Evolutionary conservation across 768 basidiomycete species (phyloP).

Genomic region (Termitomyces sp.): DNA sequence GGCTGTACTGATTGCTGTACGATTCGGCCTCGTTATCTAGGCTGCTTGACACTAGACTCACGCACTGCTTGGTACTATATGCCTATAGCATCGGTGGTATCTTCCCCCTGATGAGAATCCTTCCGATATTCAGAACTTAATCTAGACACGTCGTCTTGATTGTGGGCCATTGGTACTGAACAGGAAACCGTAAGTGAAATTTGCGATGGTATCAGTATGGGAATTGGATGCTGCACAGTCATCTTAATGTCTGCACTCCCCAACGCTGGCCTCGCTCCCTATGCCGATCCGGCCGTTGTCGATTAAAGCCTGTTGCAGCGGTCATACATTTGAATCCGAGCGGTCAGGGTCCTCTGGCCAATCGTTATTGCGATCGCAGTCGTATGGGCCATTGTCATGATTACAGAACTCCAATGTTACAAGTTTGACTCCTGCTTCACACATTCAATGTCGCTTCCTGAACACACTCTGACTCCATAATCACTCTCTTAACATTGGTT

Average conservation of each 20-base stretch:
- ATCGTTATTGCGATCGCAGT: constrained; percentile 61
- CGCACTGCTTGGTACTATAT: not conserved
- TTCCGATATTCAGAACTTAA: constrained; percentile 55
- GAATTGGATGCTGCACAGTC: constrained; percentile 42
- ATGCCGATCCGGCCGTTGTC: constrained; percentile 11
- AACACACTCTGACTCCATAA: not conserved
- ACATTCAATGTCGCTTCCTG: constrained; percentile 2
- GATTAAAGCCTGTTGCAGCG: constrained; percentile 34
- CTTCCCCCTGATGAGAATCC: constrained; percentile 51
- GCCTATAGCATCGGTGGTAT: constrained; percentile 61
- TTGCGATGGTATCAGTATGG: constrained; percentile 61
- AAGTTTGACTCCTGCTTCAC: constrained; percentile 11
- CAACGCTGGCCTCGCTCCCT: constrained; percentile 40
- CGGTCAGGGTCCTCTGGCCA: constrained; percentile 63
- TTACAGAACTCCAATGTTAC: constrained; percentile 59
- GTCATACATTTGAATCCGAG: constrained; percentile 66
- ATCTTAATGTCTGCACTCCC: constrained; percentile 55
- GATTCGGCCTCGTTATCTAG: constrained; percentile 14
- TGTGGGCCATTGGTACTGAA: constrained; percentile 25
- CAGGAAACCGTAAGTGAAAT: constrained; percentile 44
- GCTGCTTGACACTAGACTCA: not conserved
- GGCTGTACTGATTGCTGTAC: constrained; percentile 57
- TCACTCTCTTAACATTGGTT: constrained; percentile 9
- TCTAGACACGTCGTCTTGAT: constrained; percentile 29
- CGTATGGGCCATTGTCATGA: constrained; percentile 65